phyloP scores from a whole-genome alignment of 148 eudicot genomes.

The Mesembryanthemum crystallinum region DNA sequence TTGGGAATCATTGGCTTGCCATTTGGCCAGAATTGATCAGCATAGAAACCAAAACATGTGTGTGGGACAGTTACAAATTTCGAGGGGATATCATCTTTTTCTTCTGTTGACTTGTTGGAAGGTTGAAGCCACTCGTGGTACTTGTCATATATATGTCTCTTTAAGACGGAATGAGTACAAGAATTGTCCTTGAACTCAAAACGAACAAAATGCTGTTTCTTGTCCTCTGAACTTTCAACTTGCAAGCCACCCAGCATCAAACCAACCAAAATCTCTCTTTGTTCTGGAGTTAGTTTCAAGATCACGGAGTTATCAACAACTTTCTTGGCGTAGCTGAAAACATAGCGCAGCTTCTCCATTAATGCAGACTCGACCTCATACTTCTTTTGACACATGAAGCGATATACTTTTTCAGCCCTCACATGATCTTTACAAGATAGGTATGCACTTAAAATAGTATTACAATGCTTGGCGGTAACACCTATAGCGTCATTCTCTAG shows the following conservation, averaged over 20 bases:
- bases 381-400: conserved; percentile 67
- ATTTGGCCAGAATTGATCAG: conserved; percentile 70
- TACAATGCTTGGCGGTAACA: conserved; percentile 56
- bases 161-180: conserved; percentile 50
- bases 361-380: conserved; percentile 57
- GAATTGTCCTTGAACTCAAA: conserved; percentile 61
- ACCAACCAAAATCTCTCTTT: conserved; percentile 84
- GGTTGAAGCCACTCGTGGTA: conserved; percentile 79
- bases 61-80: conserved; percentile 64
- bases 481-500: conserved; percentile 56
- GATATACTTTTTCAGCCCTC: conserved; percentile 63
- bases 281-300: conserved; percentile 69
- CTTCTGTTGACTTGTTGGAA: conserved; percentile 29
- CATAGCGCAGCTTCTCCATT: conserved; percentile 53
- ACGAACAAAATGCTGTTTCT: conserved; percentile 40
- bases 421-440: conserved; percentile 40
- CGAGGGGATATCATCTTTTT: conserved; percentile 44
- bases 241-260: conserved; percentile 75
- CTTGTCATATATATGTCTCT: conserved; percentile 57
- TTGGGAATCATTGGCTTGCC: conserved; percentile 65
- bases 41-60: conserved; percentile 66
- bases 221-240: conserved; percentile 45
- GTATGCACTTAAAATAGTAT: conserved; percentile 63
- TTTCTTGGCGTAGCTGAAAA: conserved; percentile 41
- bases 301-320: conserved; percentile 37